phyloP scores from a whole-genome alignment of 139 green algal genomes.

The Closterium sp. region DNA sequence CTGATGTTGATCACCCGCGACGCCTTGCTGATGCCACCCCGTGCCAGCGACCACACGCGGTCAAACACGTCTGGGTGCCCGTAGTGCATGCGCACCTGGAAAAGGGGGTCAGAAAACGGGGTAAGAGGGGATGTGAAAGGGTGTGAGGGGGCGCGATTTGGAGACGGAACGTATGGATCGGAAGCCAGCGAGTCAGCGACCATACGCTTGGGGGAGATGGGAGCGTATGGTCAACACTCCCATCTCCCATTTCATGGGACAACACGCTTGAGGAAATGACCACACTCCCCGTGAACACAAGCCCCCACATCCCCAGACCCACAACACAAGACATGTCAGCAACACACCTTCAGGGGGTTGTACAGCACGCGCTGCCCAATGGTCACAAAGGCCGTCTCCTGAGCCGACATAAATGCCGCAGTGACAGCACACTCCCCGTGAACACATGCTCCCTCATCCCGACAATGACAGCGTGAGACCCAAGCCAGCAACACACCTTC shows the following conservation, averaged over 20 bases:
- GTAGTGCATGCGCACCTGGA: constrained; percentile 44
- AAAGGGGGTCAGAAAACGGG: not conserved
- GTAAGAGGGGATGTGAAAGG: not conserved
- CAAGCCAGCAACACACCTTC: constrained; percentile 4
- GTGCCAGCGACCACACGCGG: constrained; percentile 35
- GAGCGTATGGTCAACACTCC: too few relatives aligned
- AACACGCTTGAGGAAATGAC: constrained; percentile 15
- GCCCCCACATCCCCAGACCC: too few relatives aligned
- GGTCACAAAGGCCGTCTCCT: constrained; percentile 41
- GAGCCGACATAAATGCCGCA: constrained; percentile 34
- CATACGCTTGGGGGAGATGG: too few relatives aligned
- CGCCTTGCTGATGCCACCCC: constrained; percentile 48
- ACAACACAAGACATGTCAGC: not conserved
- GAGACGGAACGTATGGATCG: not conserved
- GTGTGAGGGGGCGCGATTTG: too few relatives aligned
- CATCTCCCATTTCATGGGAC: too few relatives aligned
- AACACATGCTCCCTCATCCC: constrained; percentile 49
- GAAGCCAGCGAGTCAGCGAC: too few relatives aligned
- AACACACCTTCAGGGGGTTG: constrained; percentile 33
- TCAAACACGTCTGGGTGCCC: constrained; percentile 51
- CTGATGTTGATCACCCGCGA: constrained; percentile 45
- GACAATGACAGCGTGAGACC: not conserved
- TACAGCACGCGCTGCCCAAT: constrained; percentile 38
- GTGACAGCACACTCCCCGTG: constrained; percentile 29
- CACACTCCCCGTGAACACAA: constrained; percentile 27